Evolutionary conservation across 192 early-diverging fungal species (phyloP).

Genomic region (Piromyces sp.): DNA sequence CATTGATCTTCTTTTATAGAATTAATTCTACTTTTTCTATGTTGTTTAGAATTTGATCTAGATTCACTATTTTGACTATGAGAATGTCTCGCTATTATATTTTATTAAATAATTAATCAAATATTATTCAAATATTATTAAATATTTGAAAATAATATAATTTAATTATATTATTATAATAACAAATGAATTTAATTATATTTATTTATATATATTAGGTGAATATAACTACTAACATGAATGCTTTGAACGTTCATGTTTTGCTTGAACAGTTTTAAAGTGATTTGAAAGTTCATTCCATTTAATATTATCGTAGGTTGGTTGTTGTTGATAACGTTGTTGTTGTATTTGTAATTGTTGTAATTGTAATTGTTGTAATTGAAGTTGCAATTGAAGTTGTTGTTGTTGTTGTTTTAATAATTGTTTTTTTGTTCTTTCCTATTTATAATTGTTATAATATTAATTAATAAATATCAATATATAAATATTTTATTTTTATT

Average conservation of each 20-base stretch:
- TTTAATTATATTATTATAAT: too few species aligned
- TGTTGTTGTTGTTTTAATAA: conserved; percentile 8
- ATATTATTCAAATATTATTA: too few species aligned
- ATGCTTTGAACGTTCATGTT: conserved; percentile 42
- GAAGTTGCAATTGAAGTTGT: conserved; percentile 10
- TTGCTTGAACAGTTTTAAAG: conserved; percentile 49
- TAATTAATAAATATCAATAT: too few species aligned
- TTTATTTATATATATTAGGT: too few species aligned
- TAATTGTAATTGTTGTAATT: conserved; percentile 15
- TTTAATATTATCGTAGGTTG: conserved; percentile 12
- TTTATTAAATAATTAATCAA: too few species aligned
- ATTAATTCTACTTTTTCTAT: background rate
- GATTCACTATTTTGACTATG: background rate
- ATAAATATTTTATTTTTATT: too few species aligned
- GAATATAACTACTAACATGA: background rate
- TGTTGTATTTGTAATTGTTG: conserved; percentile 10
- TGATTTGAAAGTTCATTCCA: conserved; percentile 56
- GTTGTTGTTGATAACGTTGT: background rate
- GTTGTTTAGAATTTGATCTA: background rate
- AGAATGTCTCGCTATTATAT: background rate
- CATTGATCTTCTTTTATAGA: background rate
- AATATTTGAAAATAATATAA: too few species aligned
- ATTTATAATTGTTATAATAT: too few species aligned
- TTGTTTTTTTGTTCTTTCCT: conserved; percentile 1
- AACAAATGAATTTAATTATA: too few species aligned